phyloP scores from a whole-genome alignment of 2,329 filamentous ascomycete species.

The Pseudopyricularia javanii region DNA sequence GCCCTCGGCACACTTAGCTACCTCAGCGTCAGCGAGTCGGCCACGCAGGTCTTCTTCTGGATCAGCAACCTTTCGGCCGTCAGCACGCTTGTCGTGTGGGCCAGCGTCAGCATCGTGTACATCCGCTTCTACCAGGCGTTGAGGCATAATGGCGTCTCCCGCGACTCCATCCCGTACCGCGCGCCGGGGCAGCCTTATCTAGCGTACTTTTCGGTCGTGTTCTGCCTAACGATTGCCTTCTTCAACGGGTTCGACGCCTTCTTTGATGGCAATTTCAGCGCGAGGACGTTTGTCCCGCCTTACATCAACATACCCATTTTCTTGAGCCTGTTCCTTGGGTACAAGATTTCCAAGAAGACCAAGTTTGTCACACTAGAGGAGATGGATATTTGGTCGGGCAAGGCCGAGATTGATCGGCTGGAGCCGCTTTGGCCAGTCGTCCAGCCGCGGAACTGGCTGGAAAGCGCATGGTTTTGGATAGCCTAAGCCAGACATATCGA shows the following conservation, averaged over 20 bases:
- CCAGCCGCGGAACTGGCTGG: slow-evolving; percentile 34
- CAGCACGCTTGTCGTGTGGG: slow-evolving; percentile 58
- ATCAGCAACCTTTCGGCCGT: slow-evolving; percentile 38
- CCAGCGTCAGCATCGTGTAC: slow-evolving; percentile 55
- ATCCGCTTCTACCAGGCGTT: slow-evolving; percentile 58
- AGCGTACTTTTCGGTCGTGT: slow-evolving; percentile 49
- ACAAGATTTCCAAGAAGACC: slow-evolving; percentile 9
- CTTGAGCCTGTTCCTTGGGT: slow-evolving; percentile 9
- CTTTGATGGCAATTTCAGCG: slow-evolving; percentile 35
- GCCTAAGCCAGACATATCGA: no score
- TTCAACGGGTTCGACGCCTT: slow-evolving; percentile 66
- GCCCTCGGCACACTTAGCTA: slow-evolving; percentile 52
- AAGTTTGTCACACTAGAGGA: slow-evolving; percentile 4
- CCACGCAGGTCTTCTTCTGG: slow-evolving; percentile 8
- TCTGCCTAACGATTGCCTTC: slow-evolving; percentile 53
- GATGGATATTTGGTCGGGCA: slow-evolving; percentile 29
- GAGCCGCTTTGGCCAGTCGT: slow-evolving; percentile 23
- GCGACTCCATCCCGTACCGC: slow-evolving; percentile 52
- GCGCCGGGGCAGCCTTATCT: slow-evolving; percentile 56
- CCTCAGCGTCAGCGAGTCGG: slow-evolving; percentile 36
- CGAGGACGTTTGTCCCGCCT: slow-evolving; percentile 15
- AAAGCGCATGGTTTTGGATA: slow-evolving; percentile 45
- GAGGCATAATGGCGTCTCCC: slow-evolving; percentile 49
- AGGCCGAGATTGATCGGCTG: slow-evolving; percentile 42
- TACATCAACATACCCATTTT: slow-evolving; percentile 22